Conservation (phyloP, 139 green algal species). For the Desmodesmus armatus region DNA sequence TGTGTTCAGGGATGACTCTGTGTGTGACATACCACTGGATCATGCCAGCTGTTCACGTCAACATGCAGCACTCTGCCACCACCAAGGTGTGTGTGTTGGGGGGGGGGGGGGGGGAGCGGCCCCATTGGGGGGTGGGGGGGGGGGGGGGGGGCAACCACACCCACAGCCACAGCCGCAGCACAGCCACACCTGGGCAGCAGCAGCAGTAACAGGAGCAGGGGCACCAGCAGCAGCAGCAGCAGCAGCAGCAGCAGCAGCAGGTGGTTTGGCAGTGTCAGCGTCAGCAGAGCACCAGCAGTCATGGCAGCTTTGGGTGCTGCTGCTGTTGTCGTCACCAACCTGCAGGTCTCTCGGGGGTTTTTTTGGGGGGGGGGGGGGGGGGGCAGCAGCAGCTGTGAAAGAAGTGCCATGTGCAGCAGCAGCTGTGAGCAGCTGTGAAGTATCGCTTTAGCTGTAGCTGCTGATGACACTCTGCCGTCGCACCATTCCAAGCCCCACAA, state of each 20-base stretch:
- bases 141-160: too few relatives aligned
- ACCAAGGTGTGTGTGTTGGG: too few relatives aligned
- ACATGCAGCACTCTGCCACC: slow-evolving; percentile 70
- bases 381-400: neutral
- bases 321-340: neutral
- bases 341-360: neutral
- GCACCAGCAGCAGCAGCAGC: neutral
- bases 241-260: neutral
- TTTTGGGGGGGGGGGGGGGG: too few relatives aligned
- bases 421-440: neutral
- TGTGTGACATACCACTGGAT: slow-evolving; percentile 57
- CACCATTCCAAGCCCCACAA: too few relatives aligned
- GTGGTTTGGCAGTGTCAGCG: neutral
- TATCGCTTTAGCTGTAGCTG: too few relatives aligned
- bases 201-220: neutral
- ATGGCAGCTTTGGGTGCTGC: neutral
- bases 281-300: neutral
- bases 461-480: too few relatives aligned
- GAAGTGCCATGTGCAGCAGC: neutral
- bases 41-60: slow-evolving; percentile 51
- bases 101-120: too few relatives aligned
- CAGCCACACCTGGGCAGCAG: neutral
- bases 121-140: too few relatives aligned
- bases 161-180: too few relatives aligned
- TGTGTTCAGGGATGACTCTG: slow-evolving; percentile 49